A percentile compares a stretch with the other conserved stretches of the same genome.
Evolutionary conservation across 257 asterid genomes (phyloP).

Genomic region (Solanum commersonii): DNA sequence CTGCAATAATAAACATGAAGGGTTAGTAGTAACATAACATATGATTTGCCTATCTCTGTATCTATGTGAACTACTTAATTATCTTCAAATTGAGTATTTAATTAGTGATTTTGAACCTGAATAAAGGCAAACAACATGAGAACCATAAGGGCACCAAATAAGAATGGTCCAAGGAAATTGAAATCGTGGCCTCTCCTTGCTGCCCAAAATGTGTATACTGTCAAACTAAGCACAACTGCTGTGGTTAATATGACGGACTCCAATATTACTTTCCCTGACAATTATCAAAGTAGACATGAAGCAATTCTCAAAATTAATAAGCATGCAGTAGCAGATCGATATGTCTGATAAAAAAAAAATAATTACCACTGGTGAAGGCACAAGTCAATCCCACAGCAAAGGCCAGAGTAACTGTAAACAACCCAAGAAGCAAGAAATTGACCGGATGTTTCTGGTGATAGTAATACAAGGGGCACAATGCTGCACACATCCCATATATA

Average conservation of each 20-base stretch:
- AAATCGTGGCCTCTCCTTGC: constrained; percentile 56
- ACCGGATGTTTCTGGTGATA: constrained; percentile 71
- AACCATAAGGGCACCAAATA: constrained; percentile 24
- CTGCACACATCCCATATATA: constrained; percentile 21
- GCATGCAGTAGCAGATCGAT: too few relatives aligned
- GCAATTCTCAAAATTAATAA: too few relatives aligned
- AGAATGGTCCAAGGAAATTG: constrained; percentile 41
- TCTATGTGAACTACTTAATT: too few relatives aligned
- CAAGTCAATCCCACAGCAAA: constrained; percentile 73
- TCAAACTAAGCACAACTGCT: constrained; percentile 44
- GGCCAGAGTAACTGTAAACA: constrained; percentile 62
- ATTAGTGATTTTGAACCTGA: constrained; percentile 23
- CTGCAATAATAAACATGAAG: constrained; percentile 16
- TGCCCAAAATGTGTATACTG: constrained; percentile 69
- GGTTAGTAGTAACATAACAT: too few relatives aligned
- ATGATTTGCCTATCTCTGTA: too few relatives aligned
- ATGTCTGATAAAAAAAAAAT: not conserved
- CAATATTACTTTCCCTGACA: constrained; percentile 31
- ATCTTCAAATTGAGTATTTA: too few relatives aligned
- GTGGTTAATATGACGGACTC: constrained; percentile 40
- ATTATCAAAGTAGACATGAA: not conserved
- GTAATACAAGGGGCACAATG: constrained; percentile 53
- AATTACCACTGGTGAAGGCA: constrained; percentile 59
- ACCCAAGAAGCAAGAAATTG: constrained; percentile 67
- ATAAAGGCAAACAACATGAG: constrained; percentile 22